Base-by-base conservation (phyloP, 257 asterid genomes). In the Catharanthus roseus region DNA sequence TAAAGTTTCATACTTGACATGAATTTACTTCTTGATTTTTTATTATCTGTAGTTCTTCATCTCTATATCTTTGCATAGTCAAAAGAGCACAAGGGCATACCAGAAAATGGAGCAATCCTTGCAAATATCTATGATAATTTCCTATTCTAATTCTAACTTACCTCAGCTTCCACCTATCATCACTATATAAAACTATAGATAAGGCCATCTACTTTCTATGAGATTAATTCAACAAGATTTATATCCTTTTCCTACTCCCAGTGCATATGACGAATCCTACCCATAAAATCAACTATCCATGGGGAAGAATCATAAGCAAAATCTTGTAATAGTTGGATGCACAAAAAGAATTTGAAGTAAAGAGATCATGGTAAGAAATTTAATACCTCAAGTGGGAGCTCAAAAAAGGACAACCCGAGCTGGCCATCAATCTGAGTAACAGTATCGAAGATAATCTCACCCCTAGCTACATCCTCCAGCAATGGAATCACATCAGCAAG, bases 381-480 rank as follows among this genome's bases (percentile, higher is more conserved):
- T 29, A 3, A 76, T 74, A 95, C 99, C 99, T 86, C 42, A 0
- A 95, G 76, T 62, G 96, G 97, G 67, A 95, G 13, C 53, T 87
- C 85, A 70, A 95, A 58, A 54, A 82, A 68, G 75, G 69, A 18
- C 24, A 89, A 24, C 6, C 85, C 91, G 7, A 95, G 84, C 86
- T 78, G 81, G 28, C 97, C 98, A 29, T 73, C 77, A 44, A 95
- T 75, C 81, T 77, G 78, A 39, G 96, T 68, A 28, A 72, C 89
- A 69, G 96, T 87, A 78, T 91, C 97, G 44, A 95, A 84, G 39
- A 85, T 49, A 29, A 95, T 83, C 55, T 64, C 81, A 1, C 99
- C 99, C 61, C 55, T 84, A 0, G 88, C 85, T 75, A 91, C 77
- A 56, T 95, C 99, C 81, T 83, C 95, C 51, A 91, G 67, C 85